A percentile compares a stretch with the other conserved stretches of the same genome.
Evolutionary conservation across 768 basidiomycete species (phyloP).

Genomic region (Filobasidium floriforme): DNA sequence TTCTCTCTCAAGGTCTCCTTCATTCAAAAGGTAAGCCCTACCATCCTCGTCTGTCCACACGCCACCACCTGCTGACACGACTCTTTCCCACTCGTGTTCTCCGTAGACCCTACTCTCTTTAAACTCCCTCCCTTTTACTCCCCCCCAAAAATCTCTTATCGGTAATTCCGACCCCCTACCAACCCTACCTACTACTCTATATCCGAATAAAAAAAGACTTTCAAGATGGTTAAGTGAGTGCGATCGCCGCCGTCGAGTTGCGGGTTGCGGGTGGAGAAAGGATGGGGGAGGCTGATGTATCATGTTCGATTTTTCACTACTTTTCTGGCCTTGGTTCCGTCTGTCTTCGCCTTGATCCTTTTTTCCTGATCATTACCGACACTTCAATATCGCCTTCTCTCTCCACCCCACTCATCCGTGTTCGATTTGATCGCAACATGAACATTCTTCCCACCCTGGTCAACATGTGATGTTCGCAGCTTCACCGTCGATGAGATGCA

Average conservation of each 20-base stretch:
- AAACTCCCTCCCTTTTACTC: not conserved
- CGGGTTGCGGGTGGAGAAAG: not conserved
- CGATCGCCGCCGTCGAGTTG: not conserved
- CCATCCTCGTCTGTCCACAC: not conserved
- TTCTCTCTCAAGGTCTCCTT: constrained; percentile 9
- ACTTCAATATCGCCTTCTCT: no score
- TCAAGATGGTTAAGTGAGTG: constrained; percentile 23
- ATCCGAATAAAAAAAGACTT: constrained; percentile 10
- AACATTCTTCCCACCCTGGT: not conserved
- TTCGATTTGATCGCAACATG: no score
- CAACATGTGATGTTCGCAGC: constrained; percentile 19
- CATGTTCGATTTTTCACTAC: not conserved
- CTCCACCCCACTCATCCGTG: no score
- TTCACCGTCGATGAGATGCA: constrained; percentile 47
- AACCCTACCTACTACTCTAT: not conserved
- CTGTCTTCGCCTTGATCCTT: not conserved
- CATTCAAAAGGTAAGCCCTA: constrained; percentile 1
- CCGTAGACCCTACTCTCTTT: not conserved
- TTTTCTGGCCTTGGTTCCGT: no score
- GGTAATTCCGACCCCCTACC: not conserved
- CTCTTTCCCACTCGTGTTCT: not conserved
- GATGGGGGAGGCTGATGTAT: not conserved
- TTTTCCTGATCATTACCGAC: not conserved
- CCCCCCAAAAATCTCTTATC: not conserved
- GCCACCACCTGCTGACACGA: not conserved